A percentile compares a stretch with the other conserved stretches of the same genome.
phyloP scores from a whole-genome alignment of 106 monocot genomes.

The Dendrobium chrysotoxum region DNA sequence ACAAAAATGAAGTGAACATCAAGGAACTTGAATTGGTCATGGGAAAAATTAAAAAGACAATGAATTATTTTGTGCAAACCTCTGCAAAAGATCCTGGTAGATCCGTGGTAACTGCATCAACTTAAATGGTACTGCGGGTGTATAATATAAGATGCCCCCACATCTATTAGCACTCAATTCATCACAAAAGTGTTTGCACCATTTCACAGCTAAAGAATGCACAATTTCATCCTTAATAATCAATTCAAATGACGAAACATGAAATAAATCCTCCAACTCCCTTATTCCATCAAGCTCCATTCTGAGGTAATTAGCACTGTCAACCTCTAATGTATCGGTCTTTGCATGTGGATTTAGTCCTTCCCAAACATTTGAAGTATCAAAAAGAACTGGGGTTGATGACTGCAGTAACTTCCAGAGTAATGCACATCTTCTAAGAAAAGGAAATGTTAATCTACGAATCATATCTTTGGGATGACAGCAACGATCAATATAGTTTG shows the following conservation, averaged over 20 bases:
- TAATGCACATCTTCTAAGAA: constrained; percentile 76
- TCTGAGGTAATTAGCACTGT: constrained; percentile 12
- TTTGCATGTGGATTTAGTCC: constrained; percentile 22
- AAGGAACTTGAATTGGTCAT: background rate
- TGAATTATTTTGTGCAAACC: constrained; percentile 24
- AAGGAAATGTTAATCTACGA: constrained; percentile 78
- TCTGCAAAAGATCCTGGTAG: constrained; percentile 81
- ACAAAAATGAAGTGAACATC: background rate
- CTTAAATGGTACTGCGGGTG: constrained; percentile 81
- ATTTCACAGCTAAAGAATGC: constrained; percentile 51
- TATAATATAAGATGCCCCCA: constrained; percentile 35
- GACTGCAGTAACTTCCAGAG: constrained; percentile 64
- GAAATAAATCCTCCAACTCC: constrained; percentile 73
- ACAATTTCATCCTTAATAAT: constrained; percentile 51
- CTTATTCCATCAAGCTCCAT: constrained; percentile 46
- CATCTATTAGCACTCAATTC: constrained; percentile 34
- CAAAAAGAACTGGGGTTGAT: constrained; percentile 26
- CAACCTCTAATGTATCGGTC: constrained; percentile 13
- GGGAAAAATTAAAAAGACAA: background rate
- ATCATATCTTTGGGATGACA: constrained; percentile 59
- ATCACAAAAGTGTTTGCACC: constrained; percentile 63
- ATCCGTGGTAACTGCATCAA: constrained; percentile 69
- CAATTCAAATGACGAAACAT: constrained; percentile 49
- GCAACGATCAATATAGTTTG: constrained; percentile 48
- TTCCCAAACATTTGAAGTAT: constrained; percentile 32